Conservation (phyloP, 495 filamentous ascomycete species). For the Trypethelium eluteriae region DNA sequence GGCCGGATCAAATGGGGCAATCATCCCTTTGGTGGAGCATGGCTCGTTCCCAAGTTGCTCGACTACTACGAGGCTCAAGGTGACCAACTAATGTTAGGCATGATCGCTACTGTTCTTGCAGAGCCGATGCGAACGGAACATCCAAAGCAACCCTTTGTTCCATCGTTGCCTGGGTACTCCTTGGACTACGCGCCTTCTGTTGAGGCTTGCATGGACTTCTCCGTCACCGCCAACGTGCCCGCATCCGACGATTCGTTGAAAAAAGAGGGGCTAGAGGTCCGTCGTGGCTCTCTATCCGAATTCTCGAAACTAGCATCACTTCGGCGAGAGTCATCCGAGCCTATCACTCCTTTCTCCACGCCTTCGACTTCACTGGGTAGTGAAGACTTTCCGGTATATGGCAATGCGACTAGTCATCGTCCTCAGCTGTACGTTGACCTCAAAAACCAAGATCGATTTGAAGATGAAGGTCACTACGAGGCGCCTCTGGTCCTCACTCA, state of each 20-base stretch:
- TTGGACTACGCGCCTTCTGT: not conserved
- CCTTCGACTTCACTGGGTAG: not conserved
- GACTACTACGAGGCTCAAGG: slow-evolving; percentile 20
- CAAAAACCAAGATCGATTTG: slow-evolving; percentile 6
- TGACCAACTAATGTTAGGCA: slow-evolving; percentile 20
- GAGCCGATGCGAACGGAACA: not conserved
- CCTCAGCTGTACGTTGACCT: slow-evolving; percentile 2
- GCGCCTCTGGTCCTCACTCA: not conserved
- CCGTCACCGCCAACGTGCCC: not conserved
- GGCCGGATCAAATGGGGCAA: slow-evolving; percentile 76
- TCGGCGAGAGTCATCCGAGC: not conserved
- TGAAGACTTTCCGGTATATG: not conserved
- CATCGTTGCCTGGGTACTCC: not conserved
- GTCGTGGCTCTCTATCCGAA: not conserved
- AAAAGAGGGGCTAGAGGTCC: not conserved
- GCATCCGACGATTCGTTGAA: not conserved
- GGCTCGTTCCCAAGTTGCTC: slow-evolving; percentile 53
- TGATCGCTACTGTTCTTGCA: slow-evolving; percentile 20
- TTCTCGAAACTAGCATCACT: not conserved
- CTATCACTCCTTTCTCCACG: not conserved
- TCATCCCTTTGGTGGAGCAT: slow-evolving; percentile 67
- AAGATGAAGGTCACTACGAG: slow-evolving; percentile 1
- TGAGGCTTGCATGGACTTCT: not conserved
- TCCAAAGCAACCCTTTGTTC: not conserved
- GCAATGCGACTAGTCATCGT: not conserved